Conservation (phyloP, 2,329 filamentous ascomycete genomes). For the Calonectria hongkongensis region DNA sequence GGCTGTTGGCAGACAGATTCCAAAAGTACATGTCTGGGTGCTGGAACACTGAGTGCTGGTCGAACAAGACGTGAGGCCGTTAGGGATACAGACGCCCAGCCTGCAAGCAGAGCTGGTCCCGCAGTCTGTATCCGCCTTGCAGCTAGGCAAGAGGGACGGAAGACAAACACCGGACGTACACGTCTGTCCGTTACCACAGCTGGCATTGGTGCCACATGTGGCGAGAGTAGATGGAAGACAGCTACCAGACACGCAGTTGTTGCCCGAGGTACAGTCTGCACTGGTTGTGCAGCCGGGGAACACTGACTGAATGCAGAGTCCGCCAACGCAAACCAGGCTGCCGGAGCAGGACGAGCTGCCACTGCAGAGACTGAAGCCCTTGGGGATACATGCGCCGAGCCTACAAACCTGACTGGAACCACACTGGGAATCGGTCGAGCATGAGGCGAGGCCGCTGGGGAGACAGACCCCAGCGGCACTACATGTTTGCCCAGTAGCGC, state of each 20-base stretch:
- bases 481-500: conserved; percentile 24
- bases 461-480: conserved; percentile 28
- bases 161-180: conserved; percentile 36
- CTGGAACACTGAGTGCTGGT: conserved; percentile 14
- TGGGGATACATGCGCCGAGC: conserved; percentile 26
- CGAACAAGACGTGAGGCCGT: conserved; percentile 11
- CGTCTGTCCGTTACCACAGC: conserved; percentile 22
- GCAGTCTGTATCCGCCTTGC: conserved; percentile 28
- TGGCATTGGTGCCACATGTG: not conserved
- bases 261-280: conserved; percentile 23
- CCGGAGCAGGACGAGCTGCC: not conserved
- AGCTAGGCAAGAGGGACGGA: conserved; percentile 16
- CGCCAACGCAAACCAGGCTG: conserved; percentile 19
- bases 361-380: conserved; percentile 4
- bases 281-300: conserved; percentile 26
- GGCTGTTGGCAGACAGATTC: conserved; percentile 26
- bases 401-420: conserved; percentile 28
- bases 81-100: conserved; percentile 34
- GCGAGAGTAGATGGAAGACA: conserved; percentile 23
- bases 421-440: conserved; percentile 33
- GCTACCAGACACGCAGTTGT: conserved; percentile 32
- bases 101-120: conserved; percentile 24
- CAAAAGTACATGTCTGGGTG: conserved; percentile 29
- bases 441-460: conserved; percentile 20
- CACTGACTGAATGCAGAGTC: conserved; percentile 22